Evolutionary conservation across 345 rosid genomes (phyloP), one percentile per base, ranked within the genome.

Genomic region (Brassica nigra): DNA sequence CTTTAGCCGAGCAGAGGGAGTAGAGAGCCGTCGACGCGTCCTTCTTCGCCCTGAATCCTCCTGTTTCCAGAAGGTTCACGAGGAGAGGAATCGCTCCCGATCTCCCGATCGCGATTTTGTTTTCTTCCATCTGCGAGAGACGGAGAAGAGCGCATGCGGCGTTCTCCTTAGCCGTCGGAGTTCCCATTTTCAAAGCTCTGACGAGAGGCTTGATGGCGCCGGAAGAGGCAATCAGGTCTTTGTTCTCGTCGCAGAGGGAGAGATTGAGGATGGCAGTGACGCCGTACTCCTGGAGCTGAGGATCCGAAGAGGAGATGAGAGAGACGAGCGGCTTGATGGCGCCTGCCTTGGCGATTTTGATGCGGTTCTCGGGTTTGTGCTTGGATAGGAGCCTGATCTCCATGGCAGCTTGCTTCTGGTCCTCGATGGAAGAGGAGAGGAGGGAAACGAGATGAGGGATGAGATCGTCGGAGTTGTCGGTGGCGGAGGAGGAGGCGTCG

Each of bases 361-460:
- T 69, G 69, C 99, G 98, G 47, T 91, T 88, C 83, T 93, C 97
- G 1, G 93, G 80, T 57, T 90, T 93, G 87, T 95, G 89, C 88
- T 93, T 95, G 33, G 99, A 92, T 69, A 93, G 87, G 37, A 95
- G 92, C 59, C 98, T 83, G 78, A 93, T 84, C 87, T 95, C 99
- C 97, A 95, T 84, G 18, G 96, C 99, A n/a, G 99, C 98, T 59
- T 89, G 97, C 85, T 90, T 93, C 80, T 88, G 94, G 75, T 89
- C 92, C 12, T 95, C 93, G 80, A 92, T 85, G 78, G 92, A 88
- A 70, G 99, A 89, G n/a, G 82, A 74, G 44, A 95, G 96, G 83
- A 77, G 90, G 34, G 84, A 69, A 0, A 95, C 96, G 59, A 95
- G 92, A 71, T 91, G 93, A 10, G 70, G 66, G 81, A 92, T 88